Evolutionary conservation across 495 filamentous ascomycete species (phyloP), one percentile per base, ranked within the genome.

Genomic region (Lophiotrema nucula): DNA sequence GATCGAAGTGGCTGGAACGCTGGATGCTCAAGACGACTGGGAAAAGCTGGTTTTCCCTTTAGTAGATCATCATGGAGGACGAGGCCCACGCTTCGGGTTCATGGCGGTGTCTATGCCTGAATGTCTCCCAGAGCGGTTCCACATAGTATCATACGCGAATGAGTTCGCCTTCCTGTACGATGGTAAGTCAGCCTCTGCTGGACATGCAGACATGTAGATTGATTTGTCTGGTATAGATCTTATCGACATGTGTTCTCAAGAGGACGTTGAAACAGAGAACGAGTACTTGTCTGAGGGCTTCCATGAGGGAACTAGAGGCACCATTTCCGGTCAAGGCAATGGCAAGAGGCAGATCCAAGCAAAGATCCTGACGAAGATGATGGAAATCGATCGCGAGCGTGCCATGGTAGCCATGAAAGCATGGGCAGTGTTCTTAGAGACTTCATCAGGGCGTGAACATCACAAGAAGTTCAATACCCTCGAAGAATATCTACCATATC

Each of bases 91-190:
- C 13, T n/a, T 19, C 39, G n/a, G 2, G 19, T 33, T 55, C 24
- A 47, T 47, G 15, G 15, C 39, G 1, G 39, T 55, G 0, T 6
- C 2, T 1, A 15, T 55, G 1, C 52, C 52, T 2, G 35, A 42
- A 13, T 53, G 50, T 26, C n/a, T 2, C 2, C 50, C 50, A 4
- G 50, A 53, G n/a, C 2, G 50, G 1, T 13, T 53, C 38, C 18
- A 43, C 2, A 41, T 53, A 2, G 2, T 53, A 19, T 21, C 50
- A 13, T 53, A 53, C 25, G 50, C 38, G 5, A 23, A 42, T 15
- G 50, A 53, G 38, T 53, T 42, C 43, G 50, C 31, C 1, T 55
- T 55, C 21, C 2, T 55, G 1, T 46, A 55, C 27, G 52, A 55
- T 35, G 42, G 42, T 55, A 37, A 19, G 52, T n/a, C n/a, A n/a